phyloP scores from a whole-genome alignment of 208 protist genomes.

The Leptomonas seymouri region DNA sequence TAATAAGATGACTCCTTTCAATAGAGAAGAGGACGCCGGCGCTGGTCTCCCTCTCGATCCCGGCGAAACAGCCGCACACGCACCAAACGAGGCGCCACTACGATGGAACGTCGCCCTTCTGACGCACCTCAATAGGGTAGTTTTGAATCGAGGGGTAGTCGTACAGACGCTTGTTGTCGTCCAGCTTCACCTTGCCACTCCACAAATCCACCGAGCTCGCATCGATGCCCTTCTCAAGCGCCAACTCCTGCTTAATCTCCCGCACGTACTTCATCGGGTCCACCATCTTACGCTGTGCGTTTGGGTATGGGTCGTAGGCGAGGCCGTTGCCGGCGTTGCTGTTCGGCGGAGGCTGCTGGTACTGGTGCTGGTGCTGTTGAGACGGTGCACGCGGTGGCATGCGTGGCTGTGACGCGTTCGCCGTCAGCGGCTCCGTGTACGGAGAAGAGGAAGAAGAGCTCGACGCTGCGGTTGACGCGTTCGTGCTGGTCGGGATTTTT shows the following conservation, averaged over 20 bases:
- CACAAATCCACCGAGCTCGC: conserved; percentile 78
- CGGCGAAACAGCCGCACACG: too few relatives aligned
- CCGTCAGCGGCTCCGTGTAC: conserved; percentile 39
- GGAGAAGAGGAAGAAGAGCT: conserved; percentile 4
- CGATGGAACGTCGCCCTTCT: conserved; percentile 86
- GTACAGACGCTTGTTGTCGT: conserved; percentile 89
- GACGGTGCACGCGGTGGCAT: conserved; percentile 41
- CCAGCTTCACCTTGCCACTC: conserved; percentile 86
- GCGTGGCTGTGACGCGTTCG: conserved; percentile 41
- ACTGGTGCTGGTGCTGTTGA: conserved; percentile 43
- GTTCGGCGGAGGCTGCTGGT: conserved; percentile 40
- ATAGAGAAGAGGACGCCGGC: too few relatives aligned
- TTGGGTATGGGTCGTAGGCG: conserved; percentile 87
- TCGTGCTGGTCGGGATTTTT: conserved; percentile 38
- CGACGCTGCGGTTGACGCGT: not conserved
- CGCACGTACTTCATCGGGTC: conserved; percentile 91
- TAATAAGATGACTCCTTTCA: too few relatives aligned
- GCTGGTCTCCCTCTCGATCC: too few relatives aligned
- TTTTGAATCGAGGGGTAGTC: conserved; percentile 90
- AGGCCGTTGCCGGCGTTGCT: conserved; percentile 67
- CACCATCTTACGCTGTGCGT: conserved; percentile 90
- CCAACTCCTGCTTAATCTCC: conserved; percentile 87
- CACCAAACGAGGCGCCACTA: conserved; percentile 26
- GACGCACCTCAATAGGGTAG: conserved; percentile 91
- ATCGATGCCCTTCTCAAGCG: conserved; percentile 86